Evolutionary conservation across 2,329 filamentous ascomycete species (phyloP), one percentile per base, ranked within the genome.

Genomic region (Cordyceps farinosa): DNA sequence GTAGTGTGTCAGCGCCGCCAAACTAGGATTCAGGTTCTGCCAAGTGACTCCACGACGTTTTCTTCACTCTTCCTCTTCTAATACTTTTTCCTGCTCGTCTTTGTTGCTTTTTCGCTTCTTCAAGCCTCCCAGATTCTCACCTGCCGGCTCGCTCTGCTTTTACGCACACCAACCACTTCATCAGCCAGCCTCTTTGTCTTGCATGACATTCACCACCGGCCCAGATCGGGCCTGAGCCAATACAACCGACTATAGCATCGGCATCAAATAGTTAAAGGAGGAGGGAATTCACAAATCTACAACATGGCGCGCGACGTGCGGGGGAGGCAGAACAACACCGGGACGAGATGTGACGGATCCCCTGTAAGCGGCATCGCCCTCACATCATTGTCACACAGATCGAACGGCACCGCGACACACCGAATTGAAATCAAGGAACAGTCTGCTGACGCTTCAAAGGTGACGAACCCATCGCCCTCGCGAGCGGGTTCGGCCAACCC

Each of bases 1-100:
- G 22, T 22, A 51, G 56, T 60, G 59, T 61, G 59, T 61, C 59
- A 61, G 59, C 51, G 51, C 59, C 40, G 40, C 8, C 50, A 54
- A 38, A 55, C 50, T 61, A 61, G 42, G 51, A 55, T 61, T 61
- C 59, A 55, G 59, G 45, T 48, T 61, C 22, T 36, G 51, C 42
- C 42, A 53, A 54, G 50, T 54, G n/a, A 45, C n/a, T 38, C 50
- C 38, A 47, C 2, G 10, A 22, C 38, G 9, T 38, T 10, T 15
- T 29, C 30, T 36, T 11, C 34, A 17, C 13, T 42, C 32, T 38
- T 54, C 51, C 8, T 53, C 11, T 40, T 22, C 32, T 53, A 15
- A 6, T 27, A 51, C 34, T 44, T 32, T 42, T 40, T 59, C 15
- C 27, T 51, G 13, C 9, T 44, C 38, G 3, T 50, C 30, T 36